Evolutionary conservation across 2,329 filamentous ascomycete species (phyloP).

Genomic region (Talaromyces sp.): DNA sequence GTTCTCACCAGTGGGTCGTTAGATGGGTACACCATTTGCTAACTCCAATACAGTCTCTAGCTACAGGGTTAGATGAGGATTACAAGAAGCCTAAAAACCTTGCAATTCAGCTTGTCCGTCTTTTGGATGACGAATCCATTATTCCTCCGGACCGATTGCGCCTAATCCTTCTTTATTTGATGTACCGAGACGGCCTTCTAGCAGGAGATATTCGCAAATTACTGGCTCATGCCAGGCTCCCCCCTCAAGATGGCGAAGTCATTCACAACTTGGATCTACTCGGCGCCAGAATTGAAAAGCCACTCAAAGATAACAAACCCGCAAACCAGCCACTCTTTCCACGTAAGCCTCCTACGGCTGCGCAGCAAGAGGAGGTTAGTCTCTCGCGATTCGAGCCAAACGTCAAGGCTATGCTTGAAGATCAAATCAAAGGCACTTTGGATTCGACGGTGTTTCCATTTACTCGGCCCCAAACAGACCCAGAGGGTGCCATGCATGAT

Average conservation of each 20-base stretch:
- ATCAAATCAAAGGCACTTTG: slow-evolving; percentile 61
- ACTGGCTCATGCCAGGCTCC: slow-evolving; percentile 74
- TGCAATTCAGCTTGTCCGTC: slow-evolving; percentile 74
- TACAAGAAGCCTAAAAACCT: slow-evolving; percentile 85
- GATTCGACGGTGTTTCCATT: slow-evolving; percentile 66
- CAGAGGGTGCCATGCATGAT: slow-evolving; percentile 40
- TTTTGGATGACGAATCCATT: slow-evolving; percentile 81
- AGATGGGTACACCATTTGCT: neutral
- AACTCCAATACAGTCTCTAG: slow-evolving; percentile 53
- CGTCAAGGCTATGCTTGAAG: slow-evolving; percentile 77
- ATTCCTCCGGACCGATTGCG: slow-evolving; percentile 70
- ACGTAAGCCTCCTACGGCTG: slow-evolving; percentile 51
- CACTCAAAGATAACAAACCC: slow-evolving; percentile 71
- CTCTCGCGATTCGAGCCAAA: slow-evolving; percentile 83
- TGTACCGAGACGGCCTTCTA: slow-evolving; percentile 82
- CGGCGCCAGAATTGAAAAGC: slow-evolving; percentile 66
- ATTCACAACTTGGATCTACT: slow-evolving; percentile 73
- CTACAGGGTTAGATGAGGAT: slow-evolving; percentile 90
- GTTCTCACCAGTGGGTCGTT: slow-evolving; percentile 8
- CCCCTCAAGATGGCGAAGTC: slow-evolving; percentile 65
- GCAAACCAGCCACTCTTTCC: slow-evolving; percentile 65
- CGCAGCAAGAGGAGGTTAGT: slow-evolving; percentile 68
- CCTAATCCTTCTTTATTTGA: slow-evolving; percentile 75
- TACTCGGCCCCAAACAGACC: slow-evolving; percentile 55
- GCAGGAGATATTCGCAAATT: slow-evolving; percentile 78